Conservation (phyloP, 306 rosid genomes). For the Pyrus bretschneideri region DNA sequence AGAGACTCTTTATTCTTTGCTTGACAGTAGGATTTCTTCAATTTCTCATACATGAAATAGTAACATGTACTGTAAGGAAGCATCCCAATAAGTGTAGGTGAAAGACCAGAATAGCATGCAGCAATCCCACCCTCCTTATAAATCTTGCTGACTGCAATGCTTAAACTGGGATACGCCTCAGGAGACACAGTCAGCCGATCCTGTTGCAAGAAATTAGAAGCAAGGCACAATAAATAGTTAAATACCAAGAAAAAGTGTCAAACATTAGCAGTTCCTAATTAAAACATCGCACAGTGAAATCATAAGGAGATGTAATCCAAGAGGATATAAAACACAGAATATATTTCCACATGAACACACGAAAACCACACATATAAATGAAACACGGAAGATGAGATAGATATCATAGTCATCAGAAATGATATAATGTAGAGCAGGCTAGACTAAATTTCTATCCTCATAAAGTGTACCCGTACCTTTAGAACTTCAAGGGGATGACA, state of each 20-base stretch:
- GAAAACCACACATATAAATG: not conserved
- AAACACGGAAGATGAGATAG: not conserved
- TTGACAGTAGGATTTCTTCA: slow-evolving; percentile 71
- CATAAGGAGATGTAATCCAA: not conserved
- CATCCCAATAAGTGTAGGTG: slow-evolving; percentile 92
- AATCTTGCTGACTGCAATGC: slow-evolving; percentile 67
- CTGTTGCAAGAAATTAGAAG: slow-evolving; percentile 38
- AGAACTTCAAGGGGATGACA: slow-evolving; percentile 98
- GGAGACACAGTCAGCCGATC: slow-evolving; percentile 87
- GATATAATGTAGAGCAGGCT: not conserved
- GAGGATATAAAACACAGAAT: not conserved
- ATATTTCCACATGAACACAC: not conserved
- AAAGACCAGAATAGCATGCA: slow-evolving; percentile 80
- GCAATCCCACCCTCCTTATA: slow-evolving; percentile 84
- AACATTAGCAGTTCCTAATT: not conserved
- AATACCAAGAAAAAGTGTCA: not conserved
- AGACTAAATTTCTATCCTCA: not conserved
- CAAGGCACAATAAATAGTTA: slow-evolving; percentile 5
- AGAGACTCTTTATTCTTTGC: slow-evolving; percentile 63
- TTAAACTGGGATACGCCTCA: slow-evolving; percentile 73
- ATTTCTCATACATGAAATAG: slow-evolving; percentile 89
- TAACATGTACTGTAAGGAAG: slow-evolving; percentile 95
- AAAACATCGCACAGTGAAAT: not conserved
- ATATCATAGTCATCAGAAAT: not conserved
- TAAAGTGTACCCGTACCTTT: slow-evolving; percentile 50